phyloP scores from a whole-genome alignment of 208 protist genomes.

The Wallacemonas collosoma region DNA sequence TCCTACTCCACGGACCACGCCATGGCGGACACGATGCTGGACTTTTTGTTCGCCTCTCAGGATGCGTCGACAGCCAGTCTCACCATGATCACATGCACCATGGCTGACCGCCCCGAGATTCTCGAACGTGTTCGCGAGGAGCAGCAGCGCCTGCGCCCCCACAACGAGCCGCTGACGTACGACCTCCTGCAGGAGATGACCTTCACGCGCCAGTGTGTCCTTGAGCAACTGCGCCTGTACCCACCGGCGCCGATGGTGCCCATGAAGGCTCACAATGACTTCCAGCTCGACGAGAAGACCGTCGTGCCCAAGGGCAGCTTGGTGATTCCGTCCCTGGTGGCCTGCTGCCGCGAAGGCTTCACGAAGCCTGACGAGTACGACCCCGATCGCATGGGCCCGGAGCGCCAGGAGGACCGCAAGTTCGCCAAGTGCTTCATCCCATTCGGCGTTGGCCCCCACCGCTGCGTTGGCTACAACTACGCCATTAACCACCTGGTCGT shows the following conservation, averaged over 20 bases:
- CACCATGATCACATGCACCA: constrained; percentile 85
- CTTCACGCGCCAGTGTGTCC: constrained; percentile 87
- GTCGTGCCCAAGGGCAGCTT: constrained; percentile 89
- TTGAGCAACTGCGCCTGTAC: constrained; percentile 80
- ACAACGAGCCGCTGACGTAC: constrained; percentile 78
- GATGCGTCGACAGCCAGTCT: constrained; percentile 84
- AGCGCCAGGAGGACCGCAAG: constrained; percentile 89
- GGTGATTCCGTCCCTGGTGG: constrained; percentile 92
- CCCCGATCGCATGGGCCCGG: constrained; percentile 91
- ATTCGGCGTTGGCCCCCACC: constrained; percentile 92
- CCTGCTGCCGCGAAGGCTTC: constrained; percentile 89
- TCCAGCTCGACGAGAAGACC: constrained; percentile 79
- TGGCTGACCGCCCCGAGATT: constrained; percentile 90
- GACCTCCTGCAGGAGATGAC: constrained; percentile 90
- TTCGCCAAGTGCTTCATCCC: constrained; percentile 92
- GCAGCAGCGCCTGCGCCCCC: constrained; percentile 76
- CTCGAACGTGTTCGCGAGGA: constrained; percentile 87
- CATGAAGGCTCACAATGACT: constrained; percentile 82
- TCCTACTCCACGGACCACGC: constrained; percentile 77
- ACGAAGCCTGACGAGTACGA: constrained; percentile 91
- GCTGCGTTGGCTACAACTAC: constrained; percentile 94
- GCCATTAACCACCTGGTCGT: constrained; percentile 94
- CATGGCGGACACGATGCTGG: constrained; percentile 91
- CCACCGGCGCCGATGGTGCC: constrained; percentile 84
- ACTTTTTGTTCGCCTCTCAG: constrained; percentile 95